A percentile compares a stretch with the other conserved stretches of the same genome.
These are phyloP conservation scores for Psidium friedrichsthalianum DNA, from an alignment of 345 rosid species.

Conservation along the genomic window DNA sequence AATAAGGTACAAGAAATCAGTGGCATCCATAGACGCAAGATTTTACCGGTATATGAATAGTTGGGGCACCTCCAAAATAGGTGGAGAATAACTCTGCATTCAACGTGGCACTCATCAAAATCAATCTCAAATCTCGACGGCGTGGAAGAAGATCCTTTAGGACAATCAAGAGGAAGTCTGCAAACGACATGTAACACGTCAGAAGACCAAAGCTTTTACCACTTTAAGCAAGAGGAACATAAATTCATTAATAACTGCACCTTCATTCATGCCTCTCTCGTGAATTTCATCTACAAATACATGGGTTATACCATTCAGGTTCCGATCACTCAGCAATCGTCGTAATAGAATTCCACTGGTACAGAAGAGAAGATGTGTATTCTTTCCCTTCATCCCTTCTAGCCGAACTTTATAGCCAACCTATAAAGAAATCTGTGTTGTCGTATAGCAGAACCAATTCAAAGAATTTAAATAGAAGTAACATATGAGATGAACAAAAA, in stretches of 20 bases:
- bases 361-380: constrained; percentile 89
- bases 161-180: constrained; percentile 93
- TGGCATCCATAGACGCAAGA: background rate
- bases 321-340: constrained; percentile 77
- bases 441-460: constrained; percentile 34
- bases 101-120: constrained; percentile 97
- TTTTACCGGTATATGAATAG: constrained; percentile 87
- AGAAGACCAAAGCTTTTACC: background rate
- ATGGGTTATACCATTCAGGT: constrained; percentile 85
- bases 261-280: constrained; percentile 99
- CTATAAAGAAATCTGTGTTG: constrained; percentile 58
- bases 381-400: constrained; percentile 92
- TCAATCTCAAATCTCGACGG: constrained; percentile 83
- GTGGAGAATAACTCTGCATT: constrained; percentile 93
- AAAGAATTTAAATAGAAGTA: background rate
- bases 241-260: constrained; percentile 19
- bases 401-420: constrained; percentile 98
- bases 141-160: constrained; percentile 96
- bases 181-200: background rate
- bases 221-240: background rate
- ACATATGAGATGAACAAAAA: background rate
- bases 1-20: background rate
- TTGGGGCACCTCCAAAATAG: constrained; percentile 85
- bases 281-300: constrained; percentile 99
- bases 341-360: constrained; percentile 97